Evolutionary conservation across 2,329 filamentous ascomycete species (phyloP), one percentile per base, ranked within the genome.

Genomic region (Sclerotinia trifoliorum): DNA sequence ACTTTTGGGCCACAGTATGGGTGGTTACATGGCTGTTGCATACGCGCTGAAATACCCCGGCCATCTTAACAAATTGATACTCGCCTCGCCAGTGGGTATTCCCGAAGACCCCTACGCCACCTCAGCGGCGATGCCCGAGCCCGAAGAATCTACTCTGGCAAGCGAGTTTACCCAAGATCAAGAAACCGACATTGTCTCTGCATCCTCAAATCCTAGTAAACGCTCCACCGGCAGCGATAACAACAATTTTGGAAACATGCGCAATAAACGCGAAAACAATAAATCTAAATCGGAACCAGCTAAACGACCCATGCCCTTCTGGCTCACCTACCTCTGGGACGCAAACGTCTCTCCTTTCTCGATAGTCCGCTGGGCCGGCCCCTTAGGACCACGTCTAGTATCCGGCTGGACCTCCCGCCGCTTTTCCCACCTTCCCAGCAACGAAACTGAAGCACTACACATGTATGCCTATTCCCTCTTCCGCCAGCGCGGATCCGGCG

Each of bases 11-110:
- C 95, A 99, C 81, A 96, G 92, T 57, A 83, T 99, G 58, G 95
- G 95, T 67, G 95, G 95, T 7, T 99, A 99, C 77, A 90, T 99
- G 78, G 93, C 94, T 5, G 90, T 96, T 0, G 94, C 93, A 26
- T 99, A 99, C 77, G 94, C 95, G 1, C 84, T 98, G 69, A 99
- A 99, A 79, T 99, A 99, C 76, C 95, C 95, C 0, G 94, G 94
- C 19, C 92, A 88, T 73, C 81, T 99, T 46, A 97, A 99, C 81
- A 99, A 99, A 81, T 86, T 99, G 71, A 96, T 99, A 71, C 85
- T 99, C 42, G 95, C 93, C 0, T 97, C 93, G 0, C 95, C 95
- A 0, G 95, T 97, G 26, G 95, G 95, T 26, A 91, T 99, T 10
- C 95, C 95, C 2, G 94, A 96, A 77, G 93, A 99, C 75, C 95